These are phyloP conservation scores for Ophiostoma piceae DNA, from an alignment of 2,329 filamentous ascomycete species.

Conservation along the genomic window DNA sequence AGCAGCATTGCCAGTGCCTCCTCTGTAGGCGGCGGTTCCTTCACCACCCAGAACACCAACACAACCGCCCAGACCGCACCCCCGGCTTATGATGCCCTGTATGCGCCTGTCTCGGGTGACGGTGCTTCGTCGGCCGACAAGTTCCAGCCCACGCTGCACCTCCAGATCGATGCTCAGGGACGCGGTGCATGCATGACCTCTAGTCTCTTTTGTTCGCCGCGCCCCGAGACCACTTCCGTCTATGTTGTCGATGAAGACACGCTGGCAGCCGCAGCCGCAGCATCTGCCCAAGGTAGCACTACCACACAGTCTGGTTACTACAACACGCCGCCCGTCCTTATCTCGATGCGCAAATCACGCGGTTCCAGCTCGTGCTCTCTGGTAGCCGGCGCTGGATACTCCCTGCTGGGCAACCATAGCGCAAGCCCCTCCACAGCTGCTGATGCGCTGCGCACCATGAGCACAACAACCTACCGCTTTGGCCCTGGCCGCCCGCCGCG, in stretches of 20 bases:
- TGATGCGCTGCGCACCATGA: constrained; percentile 35
- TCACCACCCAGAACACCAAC: background rate
- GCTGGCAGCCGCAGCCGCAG: constrained; percentile 35
- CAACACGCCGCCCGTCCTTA: constrained; percentile 36
- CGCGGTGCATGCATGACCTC: constrained; percentile 6
- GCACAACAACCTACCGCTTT: constrained; percentile 52
- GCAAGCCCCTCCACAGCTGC: background rate
- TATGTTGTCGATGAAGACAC: constrained; percentile 31
- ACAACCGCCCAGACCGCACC: constrained; percentile 19
- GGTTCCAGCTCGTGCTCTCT: constrained; percentile 47
- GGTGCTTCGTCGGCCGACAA: background rate
- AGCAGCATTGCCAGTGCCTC: background rate
- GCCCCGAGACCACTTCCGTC: background rate
- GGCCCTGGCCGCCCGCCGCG: constrained; percentile 50
- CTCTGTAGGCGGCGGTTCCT: background rate
- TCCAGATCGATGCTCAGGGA: constrained; percentile 43
- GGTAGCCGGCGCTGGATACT: constrained; percentile 38
- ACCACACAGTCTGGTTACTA: constrained; percentile 1
- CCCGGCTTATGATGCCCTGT: constrained; percentile 23
- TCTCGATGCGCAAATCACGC: constrained; percentile 45
- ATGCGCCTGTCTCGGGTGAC: constrained; percentile 19
- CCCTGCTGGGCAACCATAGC: background rate
- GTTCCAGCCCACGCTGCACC: constrained; percentile 32
- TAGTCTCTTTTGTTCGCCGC: background rate
- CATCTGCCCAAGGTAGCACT: background rate